These are phyloP conservation scores for Yarrowia hollandica DNA, from an alignment of 805 yeast genomes.

Conservation along the genomic window DNA sequence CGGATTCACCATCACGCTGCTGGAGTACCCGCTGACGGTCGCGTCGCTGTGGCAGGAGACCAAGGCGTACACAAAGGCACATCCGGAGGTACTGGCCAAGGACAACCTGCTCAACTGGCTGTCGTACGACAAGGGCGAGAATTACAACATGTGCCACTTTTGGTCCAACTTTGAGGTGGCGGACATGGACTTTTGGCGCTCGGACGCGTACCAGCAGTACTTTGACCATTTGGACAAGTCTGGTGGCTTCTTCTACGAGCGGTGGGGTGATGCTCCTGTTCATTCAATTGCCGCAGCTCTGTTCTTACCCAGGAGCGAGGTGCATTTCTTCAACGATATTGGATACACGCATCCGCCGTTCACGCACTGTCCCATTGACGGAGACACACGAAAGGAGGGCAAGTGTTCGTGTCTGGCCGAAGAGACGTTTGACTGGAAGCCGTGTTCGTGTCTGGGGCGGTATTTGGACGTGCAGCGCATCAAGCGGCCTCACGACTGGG, in stretches of 20 bases:
- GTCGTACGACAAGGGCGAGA: constrained; percentile 60
- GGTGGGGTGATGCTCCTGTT: constrained; percentile 93
- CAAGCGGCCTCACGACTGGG: constrained; percentile 20
- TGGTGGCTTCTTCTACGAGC: constrained; percentile 78
- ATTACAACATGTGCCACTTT: constrained; percentile 75
- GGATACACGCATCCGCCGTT: constrained; percentile 67
- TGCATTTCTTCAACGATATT: constrained; percentile 68
- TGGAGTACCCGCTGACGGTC: constrained; percentile 63
- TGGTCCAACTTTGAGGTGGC: constrained; percentile 80
- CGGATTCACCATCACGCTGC: constrained; percentile 67
- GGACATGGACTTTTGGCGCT: constrained; percentile 62
- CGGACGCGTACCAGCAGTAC: constrained; percentile 54
- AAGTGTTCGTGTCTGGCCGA: constrained; percentile 56
- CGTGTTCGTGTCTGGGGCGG: constrained; percentile 38
- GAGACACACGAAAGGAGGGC: constrained; percentile 37
- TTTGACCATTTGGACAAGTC: constrained; percentile 59
- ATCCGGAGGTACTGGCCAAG: constrained; percentile 54
- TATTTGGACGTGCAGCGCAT: constrained; percentile 25
- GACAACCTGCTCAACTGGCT: constrained; percentile 64
- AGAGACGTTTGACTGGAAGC: constrained; percentile 40
- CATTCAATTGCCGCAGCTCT: constrained; percentile 71
- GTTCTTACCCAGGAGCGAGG: constrained; percentile 53
- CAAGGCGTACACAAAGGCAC: constrained; percentile 46
- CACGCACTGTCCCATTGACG: constrained; percentile 66
- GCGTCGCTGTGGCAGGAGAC: constrained; percentile 63